Percentiles rank a stretch among this genome's conserved stretches.
These are phyloP conservation scores for Luvunga scandens DNA, from an alignment of 345 rosid species.

Conservation along the genomic window DNA sequence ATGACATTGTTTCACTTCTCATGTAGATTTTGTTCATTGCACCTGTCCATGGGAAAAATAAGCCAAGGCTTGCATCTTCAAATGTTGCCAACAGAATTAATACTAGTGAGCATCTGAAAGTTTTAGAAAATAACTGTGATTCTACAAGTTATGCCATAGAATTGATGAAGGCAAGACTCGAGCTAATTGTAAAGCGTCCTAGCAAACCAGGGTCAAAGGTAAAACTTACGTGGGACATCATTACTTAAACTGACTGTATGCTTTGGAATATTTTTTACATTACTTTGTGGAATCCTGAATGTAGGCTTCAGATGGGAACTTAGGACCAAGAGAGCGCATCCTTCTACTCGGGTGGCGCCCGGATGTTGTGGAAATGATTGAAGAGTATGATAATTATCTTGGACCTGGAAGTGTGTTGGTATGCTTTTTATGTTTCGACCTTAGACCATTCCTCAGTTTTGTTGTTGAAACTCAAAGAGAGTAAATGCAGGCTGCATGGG, in stretches of 20 bases:
- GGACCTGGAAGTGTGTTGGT: conserved; percentile 95
- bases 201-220: conserved; percentile 70
- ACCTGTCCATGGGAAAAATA: conserved; percentile 60
- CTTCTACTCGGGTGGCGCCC: conserved; percentile 96
- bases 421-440: conserved; percentile 26
- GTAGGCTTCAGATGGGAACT: conserved; percentile 63
- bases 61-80: conserved; percentile 42
- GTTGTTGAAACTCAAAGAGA: neutral
- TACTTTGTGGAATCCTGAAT: conserved; percentile 14
- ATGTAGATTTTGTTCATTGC: conserved; percentile 69
- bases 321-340: conserved; percentile 81
- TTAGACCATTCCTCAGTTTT: neutral
- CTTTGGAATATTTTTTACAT: conserved; percentile 12
- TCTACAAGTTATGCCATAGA: conserved; percentile 38
- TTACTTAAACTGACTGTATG: conserved; percentile 6
- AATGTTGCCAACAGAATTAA: conserved; percentile 28
- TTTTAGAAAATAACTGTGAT: conserved; percentile 30
- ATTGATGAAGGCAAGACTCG: conserved; percentile 43
- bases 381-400: conserved; percentile 94
- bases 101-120: conserved; percentile 23
- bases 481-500: neutral
- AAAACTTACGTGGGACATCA: conserved; percentile 18
- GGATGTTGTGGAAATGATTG: conserved; percentile 79
- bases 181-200: conserved; percentile 52
- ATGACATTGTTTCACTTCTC: conserved; percentile 11